Base-by-base conservation (phyloP, 2,329 filamentous ascomycete species). In the Fusarium bactridioides region DNA sequence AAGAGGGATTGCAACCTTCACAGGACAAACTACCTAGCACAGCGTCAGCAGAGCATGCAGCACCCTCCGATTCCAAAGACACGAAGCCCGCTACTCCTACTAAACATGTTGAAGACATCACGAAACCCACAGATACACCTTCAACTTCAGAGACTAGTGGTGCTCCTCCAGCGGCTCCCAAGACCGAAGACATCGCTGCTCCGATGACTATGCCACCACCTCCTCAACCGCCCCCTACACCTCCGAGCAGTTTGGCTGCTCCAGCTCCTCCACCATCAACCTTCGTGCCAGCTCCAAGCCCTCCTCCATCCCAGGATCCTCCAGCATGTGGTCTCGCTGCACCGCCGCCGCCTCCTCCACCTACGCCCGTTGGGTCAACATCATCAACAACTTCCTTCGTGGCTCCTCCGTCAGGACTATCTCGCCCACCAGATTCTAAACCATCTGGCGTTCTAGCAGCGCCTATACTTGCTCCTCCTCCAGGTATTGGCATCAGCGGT, bases 391-490 rank as follows among this genome's bases (percentile, higher is more conserved):
- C 31, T 43, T 65, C 43, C 5, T 44, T 64, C 35, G 64, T 77
- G 53, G 66, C 75, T 38, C 69, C 77, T 19, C 73, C 77, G 7
- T 25, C 73, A 35, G 76, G 72, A 10, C 62, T 78, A 13, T 65
- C 78, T 31, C 76, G 74, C 19, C 70, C 78, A 5, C 47, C 67
- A 25, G 77, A 79, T 31, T 50, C 76, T 8, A 78, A 79, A 48
- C 74, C 80, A 23, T 79, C 74, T 19, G 76, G 76, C n/a, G 79
- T 83, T 27, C 78, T 84, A 9, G 82, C 81, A 18, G 79, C 81
- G 7, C 83, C 83, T 4, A 69, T 81, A 6, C 80, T 84, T 35
- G 82, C 80, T 13, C 80, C 80, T 18, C 82, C 82, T 5, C 74
- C 77, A 29, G 77, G 77, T 15, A 76, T 82, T 56, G 71, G 66